These are phyloP conservation scores for Cryptococcus depauperatus DNA, from an alignment of 1,284 basidiomycete species.

Conservation along the genomic window DNA sequence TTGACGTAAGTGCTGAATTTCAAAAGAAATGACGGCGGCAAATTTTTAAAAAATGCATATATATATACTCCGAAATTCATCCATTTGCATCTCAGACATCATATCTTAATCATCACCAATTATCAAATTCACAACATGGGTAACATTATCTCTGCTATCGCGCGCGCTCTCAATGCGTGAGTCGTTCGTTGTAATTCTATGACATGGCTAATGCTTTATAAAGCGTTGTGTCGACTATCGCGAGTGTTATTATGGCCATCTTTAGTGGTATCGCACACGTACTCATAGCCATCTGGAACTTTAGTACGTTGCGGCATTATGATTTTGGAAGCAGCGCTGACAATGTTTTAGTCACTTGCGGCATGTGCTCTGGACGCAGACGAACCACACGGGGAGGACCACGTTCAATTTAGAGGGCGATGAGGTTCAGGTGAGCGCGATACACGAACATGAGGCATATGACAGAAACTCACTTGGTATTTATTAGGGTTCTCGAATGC, in stretches of 20 bases:
- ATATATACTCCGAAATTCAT: slow-evolving; percentile 3
- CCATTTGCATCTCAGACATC: too few species aligned
- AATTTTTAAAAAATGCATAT: background rate
- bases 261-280: slow-evolving; percentile 30
- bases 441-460: background rate
- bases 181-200: background rate
- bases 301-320: slow-evolving; percentile 13
- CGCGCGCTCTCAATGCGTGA: slow-evolving; percentile 19
- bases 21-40: background rate
- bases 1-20: background rate
- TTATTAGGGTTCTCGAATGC: slow-evolving; percentile 6
- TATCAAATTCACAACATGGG: slow-evolving; percentile 24
- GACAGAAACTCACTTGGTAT: background rate
- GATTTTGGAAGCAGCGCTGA: background rate
- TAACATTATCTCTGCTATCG: slow-evolving; percentile 33
- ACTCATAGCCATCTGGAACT: slow-evolving; percentile 31
- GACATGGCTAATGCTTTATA: background rate
- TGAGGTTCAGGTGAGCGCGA: slow-evolving; percentile 9
- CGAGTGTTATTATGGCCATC: slow-evolving; percentile 29
- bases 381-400: slow-evolving; percentile 16
- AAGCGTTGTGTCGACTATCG: slow-evolving; percentile 17
- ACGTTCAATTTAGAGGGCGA: slow-evolving; percentile 27
- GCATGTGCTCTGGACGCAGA: slow-evolving; percentile 22
- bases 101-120: too few species aligned
- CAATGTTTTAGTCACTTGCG: slow-evolving; percentile 18